Conservation (phyloP, 495 filamentous ascomycete genomes). For the Aspergillus mulundensis region DNA sequence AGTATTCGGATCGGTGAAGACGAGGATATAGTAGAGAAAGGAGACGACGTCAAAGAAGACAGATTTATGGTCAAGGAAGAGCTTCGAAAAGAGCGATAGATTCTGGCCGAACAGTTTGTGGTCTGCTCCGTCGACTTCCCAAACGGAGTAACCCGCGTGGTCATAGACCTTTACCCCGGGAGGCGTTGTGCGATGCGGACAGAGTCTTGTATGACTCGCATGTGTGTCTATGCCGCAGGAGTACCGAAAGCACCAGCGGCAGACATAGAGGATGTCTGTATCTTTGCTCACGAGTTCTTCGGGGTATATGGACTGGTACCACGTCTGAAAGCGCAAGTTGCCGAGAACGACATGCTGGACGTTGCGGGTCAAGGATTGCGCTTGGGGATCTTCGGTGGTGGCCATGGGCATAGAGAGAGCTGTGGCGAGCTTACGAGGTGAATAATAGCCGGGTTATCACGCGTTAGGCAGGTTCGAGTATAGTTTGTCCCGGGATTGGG, state of each 20-base stretch:
- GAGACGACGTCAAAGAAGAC: constrained; percentile 95
- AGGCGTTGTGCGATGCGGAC: constrained; percentile 34
- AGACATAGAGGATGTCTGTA: constrained; percentile 70
- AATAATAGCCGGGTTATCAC: background rate
- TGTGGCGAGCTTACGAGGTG: background rate
- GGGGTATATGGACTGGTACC: constrained; percentile 75
- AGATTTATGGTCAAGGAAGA: constrained; percentile 96
- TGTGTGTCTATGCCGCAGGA: constrained; percentile 64
- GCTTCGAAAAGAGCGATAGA: constrained; percentile 92
- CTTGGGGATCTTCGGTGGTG: constrained; percentile 18
- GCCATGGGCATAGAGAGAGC: constrained; percentile 25
- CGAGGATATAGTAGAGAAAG: constrained; percentile 93
- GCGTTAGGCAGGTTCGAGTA: background rate
- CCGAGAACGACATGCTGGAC: constrained; percentile 74
- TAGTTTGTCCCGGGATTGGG: background rate
- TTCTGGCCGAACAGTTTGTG: constrained; percentile 94
- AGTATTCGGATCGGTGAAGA: constrained; percentile 33
- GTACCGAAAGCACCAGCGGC: constrained; percentile 92
- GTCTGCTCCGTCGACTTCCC: constrained; percentile 86
- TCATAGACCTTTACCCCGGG: constrained; percentile 52
- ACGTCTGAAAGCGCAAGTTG: constrained; percentile 66
- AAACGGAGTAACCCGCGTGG: constrained; percentile 63
- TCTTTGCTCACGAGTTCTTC: constrained; percentile 69
- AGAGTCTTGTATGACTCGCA: constrained; percentile 46
- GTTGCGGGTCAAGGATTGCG: constrained; percentile 52